Evolutionary conservation across 106 monocot genomes (phyloP).

Genomic region (Dendrobium chrysotoxum): DNA sequence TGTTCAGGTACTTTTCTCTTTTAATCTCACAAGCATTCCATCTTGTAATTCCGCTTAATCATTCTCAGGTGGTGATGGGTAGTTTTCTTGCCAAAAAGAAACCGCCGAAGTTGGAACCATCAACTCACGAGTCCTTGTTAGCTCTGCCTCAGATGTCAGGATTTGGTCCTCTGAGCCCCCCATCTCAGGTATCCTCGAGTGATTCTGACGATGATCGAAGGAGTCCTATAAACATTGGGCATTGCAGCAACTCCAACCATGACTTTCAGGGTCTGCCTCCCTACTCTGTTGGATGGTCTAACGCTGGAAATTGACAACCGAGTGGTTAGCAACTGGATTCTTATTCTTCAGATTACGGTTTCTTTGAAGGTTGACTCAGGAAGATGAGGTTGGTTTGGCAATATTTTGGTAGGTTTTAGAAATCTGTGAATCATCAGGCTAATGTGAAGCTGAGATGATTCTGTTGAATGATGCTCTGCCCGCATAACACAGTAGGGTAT

Average conservation of each 20-base stretch:
- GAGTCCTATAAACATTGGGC: constrained; percentile 24
- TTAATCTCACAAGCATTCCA: background rate
- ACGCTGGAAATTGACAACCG: constrained; percentile 10
- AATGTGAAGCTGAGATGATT: too few relatives aligned
- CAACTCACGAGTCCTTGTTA: constrained; percentile 22
- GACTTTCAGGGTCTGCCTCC: constrained; percentile 24
- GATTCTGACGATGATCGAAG: constrained; percentile 51
- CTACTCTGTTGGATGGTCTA: constrained; percentile 32
- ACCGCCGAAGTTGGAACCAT: constrained; percentile 30
- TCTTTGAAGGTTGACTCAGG: too few relatives aligned
- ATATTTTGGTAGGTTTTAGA: too few relatives aligned
- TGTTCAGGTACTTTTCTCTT: constrained; percentile 46
- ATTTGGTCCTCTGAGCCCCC: constrained; percentile 42
- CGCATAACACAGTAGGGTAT: too few relatives aligned
- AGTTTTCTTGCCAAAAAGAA: constrained; percentile 82
- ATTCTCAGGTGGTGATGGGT: constrained; percentile 62
- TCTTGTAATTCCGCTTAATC: background rate
- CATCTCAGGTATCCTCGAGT: constrained; percentile 54
- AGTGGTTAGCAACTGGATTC: background rate
- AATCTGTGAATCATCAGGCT: too few relatives aligned
- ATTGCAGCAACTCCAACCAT: constrained; percentile 25
- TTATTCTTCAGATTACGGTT: too few relatives aligned
- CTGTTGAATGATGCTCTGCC: too few relatives aligned
- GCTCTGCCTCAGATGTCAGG: constrained; percentile 34
- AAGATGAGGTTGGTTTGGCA: too few relatives aligned